Evolutionary conservation across 2,329 filamentous ascomycete species (phyloP).

Genomic region (Aspergillus arachidicola): DNA sequence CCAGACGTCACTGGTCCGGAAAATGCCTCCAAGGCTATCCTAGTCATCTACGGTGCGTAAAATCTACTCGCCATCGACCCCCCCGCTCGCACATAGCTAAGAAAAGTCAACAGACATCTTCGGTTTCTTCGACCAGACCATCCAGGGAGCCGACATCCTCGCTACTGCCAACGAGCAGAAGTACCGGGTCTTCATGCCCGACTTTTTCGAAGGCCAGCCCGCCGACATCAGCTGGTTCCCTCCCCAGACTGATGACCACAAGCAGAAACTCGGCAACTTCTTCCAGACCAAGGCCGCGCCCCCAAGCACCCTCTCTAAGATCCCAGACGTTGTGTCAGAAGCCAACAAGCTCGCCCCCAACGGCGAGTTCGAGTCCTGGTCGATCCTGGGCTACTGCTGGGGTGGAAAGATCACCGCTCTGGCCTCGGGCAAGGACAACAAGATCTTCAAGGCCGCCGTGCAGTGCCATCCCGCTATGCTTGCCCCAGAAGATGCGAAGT

Average conservation of each 20-base stretch:
- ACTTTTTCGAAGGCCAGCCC: slow-evolving; percentile 82
- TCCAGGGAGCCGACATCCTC: slow-evolving; percentile 66
- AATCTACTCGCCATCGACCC: background rate
- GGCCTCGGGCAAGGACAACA: slow-evolving; percentile 52
- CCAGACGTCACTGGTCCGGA: slow-evolving; percentile 59
- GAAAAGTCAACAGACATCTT: slow-evolving; percentile 57
- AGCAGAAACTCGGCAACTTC: slow-evolving; percentile 61
- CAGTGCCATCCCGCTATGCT: slow-evolving; percentile 64
- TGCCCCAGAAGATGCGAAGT: slow-evolving; percentile 58
- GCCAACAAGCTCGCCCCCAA: slow-evolving; percentile 50
- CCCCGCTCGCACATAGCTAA: background rate
- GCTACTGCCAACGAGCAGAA: slow-evolving; percentile 62
- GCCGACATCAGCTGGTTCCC: slow-evolving; percentile 64
- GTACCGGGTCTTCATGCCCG: slow-evolving; percentile 87
- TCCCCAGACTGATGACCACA: slow-evolving; percentile 62
- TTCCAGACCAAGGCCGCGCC: slow-evolving; percentile 60
- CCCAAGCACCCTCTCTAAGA: slow-evolving; percentile 58
- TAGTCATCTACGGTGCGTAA: slow-evolving; percentile 55
- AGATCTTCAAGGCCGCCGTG: slow-evolving; percentile 59
- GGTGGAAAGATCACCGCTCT: slow-evolving; percentile 61
- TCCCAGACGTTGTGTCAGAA: slow-evolving; percentile 58
- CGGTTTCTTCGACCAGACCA: slow-evolving; percentile 64
- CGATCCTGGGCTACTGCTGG: slow-evolving; percentile 65
- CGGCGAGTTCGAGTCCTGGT: slow-evolving; percentile 56
- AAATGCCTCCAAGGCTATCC: slow-evolving; percentile 58